Evolutionary conservation across 2,329 filamentous ascomycete species (phyloP).

Genomic region (Beauveria bassiana): DNA sequence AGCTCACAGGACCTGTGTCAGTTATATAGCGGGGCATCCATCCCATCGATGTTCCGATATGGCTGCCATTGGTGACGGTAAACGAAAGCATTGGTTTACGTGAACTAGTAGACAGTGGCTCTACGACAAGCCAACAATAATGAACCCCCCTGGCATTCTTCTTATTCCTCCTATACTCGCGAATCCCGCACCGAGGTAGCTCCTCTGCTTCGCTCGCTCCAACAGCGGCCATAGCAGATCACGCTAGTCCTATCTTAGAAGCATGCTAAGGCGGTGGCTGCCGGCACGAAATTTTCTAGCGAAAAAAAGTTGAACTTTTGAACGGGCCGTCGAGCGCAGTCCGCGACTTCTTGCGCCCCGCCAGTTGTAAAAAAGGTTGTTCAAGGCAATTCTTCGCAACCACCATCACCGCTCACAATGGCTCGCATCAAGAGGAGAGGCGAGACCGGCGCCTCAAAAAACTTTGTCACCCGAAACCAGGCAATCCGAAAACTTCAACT

Average conservation of each 20-base stretch:
- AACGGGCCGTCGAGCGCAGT: constrained; percentile 14
- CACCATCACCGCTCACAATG: constrained; percentile 38
- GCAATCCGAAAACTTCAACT: constrained; percentile 97
- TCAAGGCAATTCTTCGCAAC: constrained; percentile 5
- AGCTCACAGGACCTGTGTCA: not conserved
- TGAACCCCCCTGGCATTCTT: not conserved
- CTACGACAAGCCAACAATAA: too few species aligned
- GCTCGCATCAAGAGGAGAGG: constrained; percentile 86
- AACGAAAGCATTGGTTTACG: not conserved
- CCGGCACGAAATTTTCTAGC: constrained; percentile 12
- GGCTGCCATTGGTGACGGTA: not conserved
- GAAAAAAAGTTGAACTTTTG: constrained; percentile 14
- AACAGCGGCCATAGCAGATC: too few species aligned
- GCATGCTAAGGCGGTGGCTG: not conserved
- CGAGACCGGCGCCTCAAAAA: constrained; percentile 86
- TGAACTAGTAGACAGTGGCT: too few species aligned
- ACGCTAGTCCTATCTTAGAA: constrained; percentile 6
- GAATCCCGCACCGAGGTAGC: not conserved
- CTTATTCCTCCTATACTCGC: not conserved
- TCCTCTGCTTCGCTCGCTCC: not conserved
- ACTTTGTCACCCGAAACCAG: constrained; percentile 96
- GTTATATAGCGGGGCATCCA: not conserved
- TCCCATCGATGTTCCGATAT: not conserved
- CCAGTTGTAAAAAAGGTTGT: constrained; percentile 15
- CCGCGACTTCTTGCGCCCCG: constrained; percentile 22